phyloP scores from a whole-genome alignment of 495 filamentous ascomycete species.

The Gamarada debralockiae region DNA sequence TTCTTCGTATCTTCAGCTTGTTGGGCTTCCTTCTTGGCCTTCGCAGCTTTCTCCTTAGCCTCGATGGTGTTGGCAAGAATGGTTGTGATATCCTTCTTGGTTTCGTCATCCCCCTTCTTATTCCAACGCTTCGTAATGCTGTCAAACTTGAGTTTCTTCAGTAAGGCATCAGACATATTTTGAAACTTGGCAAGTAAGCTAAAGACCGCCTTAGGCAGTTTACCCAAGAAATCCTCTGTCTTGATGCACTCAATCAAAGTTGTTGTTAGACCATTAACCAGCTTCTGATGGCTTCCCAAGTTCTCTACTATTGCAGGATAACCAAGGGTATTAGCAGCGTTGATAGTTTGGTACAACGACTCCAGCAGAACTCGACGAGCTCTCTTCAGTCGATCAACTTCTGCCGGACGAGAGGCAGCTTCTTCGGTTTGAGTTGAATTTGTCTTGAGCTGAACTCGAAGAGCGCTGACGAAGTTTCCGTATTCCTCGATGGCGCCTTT shows the following conservation, averaged over 20 bases:
- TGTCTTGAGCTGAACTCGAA: constrained; percentile 26
- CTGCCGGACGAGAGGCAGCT: constrained; percentile 6
- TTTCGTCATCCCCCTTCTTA: constrained; percentile 62
- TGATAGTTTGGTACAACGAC: constrained; percentile 25
- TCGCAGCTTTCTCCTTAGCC: constrained; percentile 41
- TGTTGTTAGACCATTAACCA: constrained; percentile 52
- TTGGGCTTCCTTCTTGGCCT: constrained; percentile 26
- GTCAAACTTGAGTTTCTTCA: constrained; percentile 65
- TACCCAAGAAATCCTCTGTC: constrained; percentile 59
- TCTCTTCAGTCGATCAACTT: constrained; percentile 19
- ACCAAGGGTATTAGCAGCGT: constrained; percentile 49
- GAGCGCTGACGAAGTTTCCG: constrained; percentile 21
- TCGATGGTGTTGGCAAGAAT: constrained; percentile 45
- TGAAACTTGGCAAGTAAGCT: constrained; percentile 61
- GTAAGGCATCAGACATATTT: constrained; percentile 56
- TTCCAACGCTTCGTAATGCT: constrained; percentile 57
- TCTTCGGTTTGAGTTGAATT: constrained; percentile 21
- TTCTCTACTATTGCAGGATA: constrained; percentile 63
- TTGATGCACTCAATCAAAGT: constrained; percentile 63
- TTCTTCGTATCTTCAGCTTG: constrained; percentile 15
- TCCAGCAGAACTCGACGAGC: constrained; percentile 15
- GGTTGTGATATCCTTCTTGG: constrained; percentile 39
- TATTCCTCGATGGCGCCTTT: constrained; percentile 26
- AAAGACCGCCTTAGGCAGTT: constrained; percentile 59
- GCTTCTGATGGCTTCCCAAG: constrained; percentile 34